These are phyloP conservation scores for Backusella luteola DNA, from an alignment of 192 early-diverging fungal species.

Conservation along the genomic window DNA sequence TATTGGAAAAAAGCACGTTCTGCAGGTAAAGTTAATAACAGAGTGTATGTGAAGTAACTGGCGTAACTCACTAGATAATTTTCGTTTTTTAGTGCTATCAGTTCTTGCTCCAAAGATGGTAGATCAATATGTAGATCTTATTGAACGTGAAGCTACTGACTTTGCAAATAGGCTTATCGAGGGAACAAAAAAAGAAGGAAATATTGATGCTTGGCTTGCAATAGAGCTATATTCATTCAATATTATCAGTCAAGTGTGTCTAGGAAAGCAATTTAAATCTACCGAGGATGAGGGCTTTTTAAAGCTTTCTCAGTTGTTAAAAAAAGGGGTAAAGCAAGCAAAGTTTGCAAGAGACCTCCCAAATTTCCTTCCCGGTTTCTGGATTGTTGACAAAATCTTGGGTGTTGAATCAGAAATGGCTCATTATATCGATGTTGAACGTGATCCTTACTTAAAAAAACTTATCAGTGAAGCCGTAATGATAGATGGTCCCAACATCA, in stretches of 20 bases:
- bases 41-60: background rate
- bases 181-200: background rate
- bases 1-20: background rate
- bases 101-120: background rate
- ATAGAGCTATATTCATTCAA: background rate
- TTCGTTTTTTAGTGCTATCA: background rate
- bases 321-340: background rate
- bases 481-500: background rate
- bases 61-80: background rate
- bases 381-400: background rate
- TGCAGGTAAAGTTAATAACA: background rate
- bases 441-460: background rate
- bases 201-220: background rate
- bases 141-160: background rate
- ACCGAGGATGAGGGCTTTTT: background rate
- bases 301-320: background rate
- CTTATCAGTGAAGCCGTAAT: background rate
- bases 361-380: conserved; percentile 1
- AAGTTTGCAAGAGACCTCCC: background rate
- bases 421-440: background rate
- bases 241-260: background rate
- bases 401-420: background rate
- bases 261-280: background rate
- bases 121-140: background rate
- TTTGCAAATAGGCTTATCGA: background rate